Evolutionary conservation across 352 stramenopile species (phyloP).

Genomic region (Phytophthora hybrid): DNA sequence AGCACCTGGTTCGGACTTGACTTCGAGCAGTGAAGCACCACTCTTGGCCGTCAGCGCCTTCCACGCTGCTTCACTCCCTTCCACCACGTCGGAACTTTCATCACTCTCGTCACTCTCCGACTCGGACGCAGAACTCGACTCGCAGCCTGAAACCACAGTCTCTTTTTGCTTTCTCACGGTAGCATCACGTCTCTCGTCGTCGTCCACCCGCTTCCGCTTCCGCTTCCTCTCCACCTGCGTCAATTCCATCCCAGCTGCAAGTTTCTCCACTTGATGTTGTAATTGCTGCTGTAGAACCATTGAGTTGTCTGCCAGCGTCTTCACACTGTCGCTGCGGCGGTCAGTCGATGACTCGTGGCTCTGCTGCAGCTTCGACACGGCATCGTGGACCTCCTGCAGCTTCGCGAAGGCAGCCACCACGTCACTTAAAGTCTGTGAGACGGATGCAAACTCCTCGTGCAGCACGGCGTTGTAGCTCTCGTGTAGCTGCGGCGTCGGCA

Average conservation of each 20-base stretch:
- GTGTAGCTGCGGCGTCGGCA: conserved; percentile 7
- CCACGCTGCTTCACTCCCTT: conserved; percentile 9
- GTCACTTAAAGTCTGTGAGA: neutral
- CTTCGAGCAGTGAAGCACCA: no score
- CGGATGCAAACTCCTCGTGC: conserved; percentile 9
- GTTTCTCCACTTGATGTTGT: neutral
- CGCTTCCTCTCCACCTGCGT: neutral
- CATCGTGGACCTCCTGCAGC: conserved; percentile 21
- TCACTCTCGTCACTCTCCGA: neutral
- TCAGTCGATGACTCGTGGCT: neutral
- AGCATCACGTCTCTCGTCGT: neutral
- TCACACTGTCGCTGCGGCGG: conserved; percentile 1
- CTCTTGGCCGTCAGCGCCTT: neutral
- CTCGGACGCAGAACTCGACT: neutral
- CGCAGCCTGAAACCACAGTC: neutral
- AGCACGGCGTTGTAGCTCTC: conserved; percentile 14
- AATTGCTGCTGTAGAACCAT: neutral
- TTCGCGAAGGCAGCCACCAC: conserved; percentile 12
- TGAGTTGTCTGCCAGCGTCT: neutral
- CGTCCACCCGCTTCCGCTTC: neutral
- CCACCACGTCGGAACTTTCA: neutral
- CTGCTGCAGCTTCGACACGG: conserved; percentile 19
- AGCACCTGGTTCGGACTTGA: neutral
- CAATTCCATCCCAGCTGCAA: neutral
- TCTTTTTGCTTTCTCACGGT: no score